These are phyloP conservation scores for Saturnispora diversa DNA, from an alignment of 805 yeast genomes.

Conservation along the genomic window DNA sequence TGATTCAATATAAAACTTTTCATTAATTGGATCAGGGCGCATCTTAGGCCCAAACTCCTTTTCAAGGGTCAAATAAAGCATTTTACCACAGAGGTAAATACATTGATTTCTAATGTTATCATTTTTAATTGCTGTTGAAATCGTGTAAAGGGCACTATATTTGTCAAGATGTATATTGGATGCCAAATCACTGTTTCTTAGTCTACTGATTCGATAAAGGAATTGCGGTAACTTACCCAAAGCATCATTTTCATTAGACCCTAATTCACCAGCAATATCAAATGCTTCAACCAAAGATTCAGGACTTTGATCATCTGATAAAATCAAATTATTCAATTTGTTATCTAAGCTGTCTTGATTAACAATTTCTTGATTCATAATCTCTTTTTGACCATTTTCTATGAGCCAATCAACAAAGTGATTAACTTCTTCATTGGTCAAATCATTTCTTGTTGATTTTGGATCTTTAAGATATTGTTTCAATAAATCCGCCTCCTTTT, in stretches of 20 bases:
- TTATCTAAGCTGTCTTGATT: slow-evolving; percentile 10
- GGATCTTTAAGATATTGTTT: slow-evolving; percentile 15
- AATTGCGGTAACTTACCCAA: slow-evolving; percentile 22
- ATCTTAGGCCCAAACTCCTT: slow-evolving; percentile 31
- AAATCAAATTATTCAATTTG: slow-evolving; percentile 13
- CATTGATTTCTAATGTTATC: slow-evolving; percentile 29
- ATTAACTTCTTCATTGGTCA: slow-evolving; percentile 19
- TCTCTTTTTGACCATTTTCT: slow-evolving; percentile 18
- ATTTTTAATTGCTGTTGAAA: slow-evolving; percentile 33
- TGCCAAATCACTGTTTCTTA: slow-evolving; percentile 17
- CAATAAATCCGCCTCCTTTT: slow-evolving; percentile 17
- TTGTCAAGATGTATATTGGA: slow-evolving; percentile 30
- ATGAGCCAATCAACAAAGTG: slow-evolving; percentile 25
- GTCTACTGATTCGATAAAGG: slow-evolving; percentile 17
- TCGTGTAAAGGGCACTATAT: slow-evolving; percentile 32
- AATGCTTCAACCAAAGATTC: slow-evolving; percentile 22
- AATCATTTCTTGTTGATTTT: slow-evolving; percentile 12
- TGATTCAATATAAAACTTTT: slow-evolving; percentile 41
- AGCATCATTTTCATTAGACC: slow-evolving; percentile 19
- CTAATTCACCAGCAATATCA: slow-evolving; percentile 17
- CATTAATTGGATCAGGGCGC: slow-evolving; percentile 40
- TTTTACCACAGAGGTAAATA: slow-evolving; percentile 33
- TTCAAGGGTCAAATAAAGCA: slow-evolving; percentile 33
- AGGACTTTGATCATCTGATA: slow-evolving; percentile 13
- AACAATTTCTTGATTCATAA: slow-evolving; percentile 14